Base-by-base conservation (phyloP, 306 rosid species). In the cucumber (Cucumis sativus) region DNA sequence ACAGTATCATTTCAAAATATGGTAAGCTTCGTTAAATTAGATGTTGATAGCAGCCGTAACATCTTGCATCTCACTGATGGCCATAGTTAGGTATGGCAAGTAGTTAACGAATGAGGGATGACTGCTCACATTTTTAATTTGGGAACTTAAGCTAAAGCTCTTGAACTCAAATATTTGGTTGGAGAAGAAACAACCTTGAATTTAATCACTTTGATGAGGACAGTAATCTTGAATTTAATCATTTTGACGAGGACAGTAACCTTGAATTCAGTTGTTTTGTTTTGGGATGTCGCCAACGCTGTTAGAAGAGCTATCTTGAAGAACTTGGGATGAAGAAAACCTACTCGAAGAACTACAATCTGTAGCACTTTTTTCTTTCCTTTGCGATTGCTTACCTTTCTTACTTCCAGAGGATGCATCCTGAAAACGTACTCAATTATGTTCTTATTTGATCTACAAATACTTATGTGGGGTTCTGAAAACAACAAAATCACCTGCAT, bases 231-330 rank as follows among this genome's bases (percentile, higher is more conserved):
- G 71, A 64, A 17, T 64, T 18, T 64, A 37, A 37, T 15, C 71
- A 64, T 33, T 39, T 66, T 40, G 55, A 68, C 13, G 74, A 20
- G 28, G 56, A 20, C 15, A 43, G 75, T 69, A 12, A 20, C 54
- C 55, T 41, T 51, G 69, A 58, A 43, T 65, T 93, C 80, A 84
- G 51, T 86, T 76, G 72, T 81, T 84, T 74, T 80, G 49, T 82
- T 90, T 89, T 14, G 91, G 91, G 51, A 73, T 56, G 83, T 92
- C 89, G 57, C 92, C 82, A 21, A 88, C 83, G 4, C 97, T 90
- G 84, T 88, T 89, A 77, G 93, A 86, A 55, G 88, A 92, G 89
- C 93, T 89, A 82, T 87, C 96, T 81, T 83, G 94, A 64, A 80
- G 84, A 85, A 87, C 95, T 80, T 83, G 91, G 77, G 91, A 88